These are phyloP conservation scores for Xylaria intraflava DNA, from an alignment of 495 filamentous ascomycete genomes.

Conservation along the genomic window DNA sequence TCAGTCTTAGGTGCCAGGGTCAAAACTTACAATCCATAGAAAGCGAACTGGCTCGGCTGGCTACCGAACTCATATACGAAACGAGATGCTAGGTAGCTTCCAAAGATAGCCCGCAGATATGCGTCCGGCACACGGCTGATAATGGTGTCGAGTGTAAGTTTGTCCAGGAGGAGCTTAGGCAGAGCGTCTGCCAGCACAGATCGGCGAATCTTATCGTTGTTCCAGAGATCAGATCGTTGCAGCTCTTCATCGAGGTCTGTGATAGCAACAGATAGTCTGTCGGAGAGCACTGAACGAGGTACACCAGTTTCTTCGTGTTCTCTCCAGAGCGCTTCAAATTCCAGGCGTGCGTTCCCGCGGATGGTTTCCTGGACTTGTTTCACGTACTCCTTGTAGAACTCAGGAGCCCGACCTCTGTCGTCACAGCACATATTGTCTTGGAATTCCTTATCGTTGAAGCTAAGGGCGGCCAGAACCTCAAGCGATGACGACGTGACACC, in stretches of 20 bases:
- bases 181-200: slow-evolving; percentile 80
- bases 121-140: slow-evolving; percentile 81
- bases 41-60: slow-evolving; percentile 89
- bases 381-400: slow-evolving; percentile 90
- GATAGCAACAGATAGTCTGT: slow-evolving; percentile 83
- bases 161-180: slow-evolving; percentile 73
- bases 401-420: slow-evolving; percentile 67
- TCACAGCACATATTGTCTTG: slow-evolving; percentile 88
- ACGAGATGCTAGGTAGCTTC: slow-evolving; percentile 85
- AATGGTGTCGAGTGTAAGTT: slow-evolving; percentile 85
- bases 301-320: slow-evolving; percentile 79
- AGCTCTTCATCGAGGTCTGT: slow-evolving; percentile 93
- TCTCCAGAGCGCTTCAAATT: slow-evolving; percentile 97
- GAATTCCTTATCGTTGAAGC: slow-evolving; percentile 85
- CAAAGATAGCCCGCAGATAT: slow-evolving; percentile 92
- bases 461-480: slow-evolving; percentile 88
- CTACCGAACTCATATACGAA: slow-evolving; percentile 96
- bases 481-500: slow-evolving; percentile 97
- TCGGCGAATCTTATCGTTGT: slow-evolving; percentile 67
- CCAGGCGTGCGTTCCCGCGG: slow-evolving; percentile 78
- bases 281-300: slow-evolving; percentile 74
- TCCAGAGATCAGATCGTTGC: slow-evolving; percentile 87
- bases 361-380: slow-evolving; percentile 85
- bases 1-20: background rate
- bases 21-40: slow-evolving; percentile 85